Evolutionary conservation across 441 rosid species (phyloP), one percentile per base, ranked within the genome.

Genomic region (Capsella rubella): DNA sequence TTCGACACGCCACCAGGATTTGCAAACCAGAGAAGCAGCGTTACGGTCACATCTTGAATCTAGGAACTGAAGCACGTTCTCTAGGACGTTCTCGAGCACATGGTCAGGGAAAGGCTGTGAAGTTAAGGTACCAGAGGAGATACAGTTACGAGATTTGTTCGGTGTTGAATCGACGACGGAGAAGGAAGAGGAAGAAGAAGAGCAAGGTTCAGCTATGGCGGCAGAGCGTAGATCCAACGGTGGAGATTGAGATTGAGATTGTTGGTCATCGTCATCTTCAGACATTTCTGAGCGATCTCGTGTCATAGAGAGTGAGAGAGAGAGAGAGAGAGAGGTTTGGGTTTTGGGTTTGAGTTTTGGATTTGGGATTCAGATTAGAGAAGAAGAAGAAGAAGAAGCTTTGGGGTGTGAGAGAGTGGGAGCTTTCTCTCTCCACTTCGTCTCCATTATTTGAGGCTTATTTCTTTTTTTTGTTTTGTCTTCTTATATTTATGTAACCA

Each of bases 1-100:
- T 79, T 90, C 98, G 21, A 84, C 87, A 4, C 89, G 88, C 72
- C 53, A 84, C 97, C 97, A 93, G 8, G 90, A 84, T 87, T 70
- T 85, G 81, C 94, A 93, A 12, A 93, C 98, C 79, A 89, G 76
- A 72, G 94, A 89, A 27, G 86, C 92, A 1, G 95, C 86, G 93
- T 84, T 90, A 35, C 97, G 87, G 81, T 93, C 97, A 25, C 79
- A 81, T 40, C 84, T 85, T 11, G 87, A 86, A 34, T 86, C 81
- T 21, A 89, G 83, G 86, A 93, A 91, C 79, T 82, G 77, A 55
- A 93, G 90, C 53, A 93, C 93, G 82, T 86, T 90, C 67, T 93
- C 97, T 10, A 93, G 83, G 16, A 93, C 95, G 74, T 88, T 90
- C 56, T 90, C 93, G 0, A 90, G 90, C 13, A 90, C 93, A 76